Evolutionary conservation across 805 yeast genomes (phyloP).

Genomic region (Spathaspora sp.): DNA sequence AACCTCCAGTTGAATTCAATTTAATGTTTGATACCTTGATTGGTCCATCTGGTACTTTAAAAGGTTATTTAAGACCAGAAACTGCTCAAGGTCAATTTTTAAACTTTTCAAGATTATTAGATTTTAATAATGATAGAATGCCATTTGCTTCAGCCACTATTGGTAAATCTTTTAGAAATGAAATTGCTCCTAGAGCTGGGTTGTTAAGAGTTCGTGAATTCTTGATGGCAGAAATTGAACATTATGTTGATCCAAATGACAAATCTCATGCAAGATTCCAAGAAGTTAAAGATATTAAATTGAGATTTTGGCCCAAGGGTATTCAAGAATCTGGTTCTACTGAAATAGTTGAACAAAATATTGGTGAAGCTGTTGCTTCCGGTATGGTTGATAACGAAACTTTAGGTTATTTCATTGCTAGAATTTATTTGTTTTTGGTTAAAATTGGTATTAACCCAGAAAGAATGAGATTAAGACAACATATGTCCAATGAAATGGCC

Average conservation of each 20-base stretch:
- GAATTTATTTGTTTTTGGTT: slow-evolving; percentile 79
- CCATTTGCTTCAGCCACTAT: slow-evolving; percentile 99
- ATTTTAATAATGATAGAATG: slow-evolving; percentile 92
- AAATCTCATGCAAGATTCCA: slow-evolving; percentile 79
- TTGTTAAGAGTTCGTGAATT: slow-evolving; percentile 97
- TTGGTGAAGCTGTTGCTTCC: slow-evolving; percentile 86
- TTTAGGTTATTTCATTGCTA: slow-evolving; percentile 92
- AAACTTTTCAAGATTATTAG: slow-evolving; percentile 89
- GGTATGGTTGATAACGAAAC: slow-evolving; percentile 96
- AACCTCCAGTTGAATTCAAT: slow-evolving; percentile 92
- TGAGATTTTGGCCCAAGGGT: slow-evolving; percentile 79
- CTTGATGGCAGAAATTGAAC: slow-evolving; percentile 99
- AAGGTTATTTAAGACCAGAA: slow-evolving; percentile 96
- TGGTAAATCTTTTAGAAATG: slow-evolving; percentile 98
- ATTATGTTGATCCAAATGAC: slow-evolving; percentile 90
- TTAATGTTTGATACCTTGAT: slow-evolving; percentile 99
- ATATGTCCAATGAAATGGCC: slow-evolving; percentile 98
- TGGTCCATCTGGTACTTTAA: slow-evolving; percentile 96
- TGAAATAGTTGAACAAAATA: slow-evolving; percentile 54
- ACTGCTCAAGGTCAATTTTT: slow-evolving; percentile 99
- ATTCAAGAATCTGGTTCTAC: slow-evolving; percentile 87
- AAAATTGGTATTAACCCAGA: slow-evolving; percentile 87
- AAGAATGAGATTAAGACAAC: slow-evolving; percentile 95
- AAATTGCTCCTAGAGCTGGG: slow-evolving; percentile 98
- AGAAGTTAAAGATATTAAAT: slow-evolving; percentile 67